Evolutionary conservation across 768 basidiomycete species (phyloP).

Genomic region (Boletus rubroflammeus): DNA sequence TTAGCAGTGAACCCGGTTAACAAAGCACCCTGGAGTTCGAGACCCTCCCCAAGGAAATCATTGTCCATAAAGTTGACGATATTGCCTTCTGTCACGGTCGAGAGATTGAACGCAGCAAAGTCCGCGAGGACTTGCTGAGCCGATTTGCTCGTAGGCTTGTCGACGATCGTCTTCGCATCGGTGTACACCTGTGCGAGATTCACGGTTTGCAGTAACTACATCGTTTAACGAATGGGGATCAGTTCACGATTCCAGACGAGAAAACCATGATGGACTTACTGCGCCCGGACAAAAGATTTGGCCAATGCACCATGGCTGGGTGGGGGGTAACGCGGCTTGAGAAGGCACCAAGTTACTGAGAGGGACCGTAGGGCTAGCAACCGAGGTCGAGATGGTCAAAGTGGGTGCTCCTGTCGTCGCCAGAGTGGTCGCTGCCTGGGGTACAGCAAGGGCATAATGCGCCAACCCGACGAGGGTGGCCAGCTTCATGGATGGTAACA

Average conservation of each 20-base stretch:
- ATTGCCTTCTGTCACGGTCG: constrained; percentile 54
- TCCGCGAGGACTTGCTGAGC: constrained; percentile 65
- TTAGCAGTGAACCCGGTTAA: constrained; percentile 58
- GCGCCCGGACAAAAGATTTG: constrained; percentile 79
- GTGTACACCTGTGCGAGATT: constrained; percentile 70
- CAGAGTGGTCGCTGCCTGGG: constrained; percentile 9
- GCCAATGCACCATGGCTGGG: constrained; percentile 72
- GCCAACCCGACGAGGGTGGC: constrained; percentile 14
- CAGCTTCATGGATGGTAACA: constrained; percentile 30
- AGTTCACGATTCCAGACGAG: not conserved
- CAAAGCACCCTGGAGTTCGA: constrained; percentile 64
- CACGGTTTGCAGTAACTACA: constrained; percentile 78
- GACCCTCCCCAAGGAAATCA: constrained; percentile 82
- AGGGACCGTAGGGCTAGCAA: constrained; percentile 60
- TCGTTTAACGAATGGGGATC: not conserved
- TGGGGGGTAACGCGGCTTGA: constrained; percentile 60
- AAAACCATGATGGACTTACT: constrained; percentile 39
- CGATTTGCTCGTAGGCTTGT: constrained; percentile 76
- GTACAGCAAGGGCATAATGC: constrained; percentile 13
- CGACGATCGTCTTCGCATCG: constrained; percentile 88
- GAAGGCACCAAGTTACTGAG: constrained; percentile 56
- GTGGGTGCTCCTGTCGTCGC: constrained; percentile 27
- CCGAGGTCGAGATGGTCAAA: constrained; percentile 53
- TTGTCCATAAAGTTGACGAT: constrained; percentile 67
- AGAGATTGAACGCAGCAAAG: constrained; percentile 44